These are phyloP conservation scores for Cymbidium sinense DNA, from an alignment of 106 monocot genomes.

Conservation along the genomic window DNA sequence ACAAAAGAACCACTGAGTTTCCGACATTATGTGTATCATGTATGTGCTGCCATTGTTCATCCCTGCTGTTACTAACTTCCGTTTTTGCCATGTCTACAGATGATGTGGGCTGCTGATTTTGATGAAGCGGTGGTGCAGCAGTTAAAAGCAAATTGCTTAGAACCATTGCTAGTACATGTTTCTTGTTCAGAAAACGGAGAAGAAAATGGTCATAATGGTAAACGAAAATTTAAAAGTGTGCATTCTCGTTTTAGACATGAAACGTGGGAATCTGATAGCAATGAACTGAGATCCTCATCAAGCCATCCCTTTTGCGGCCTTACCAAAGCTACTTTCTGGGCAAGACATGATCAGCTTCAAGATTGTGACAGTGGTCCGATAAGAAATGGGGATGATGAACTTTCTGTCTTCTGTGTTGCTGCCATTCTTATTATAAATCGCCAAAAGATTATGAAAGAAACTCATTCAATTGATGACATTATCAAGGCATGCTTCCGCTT, in stretches of 20 bases:
- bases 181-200: slow-evolving; percentile 17
- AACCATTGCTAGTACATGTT: slow-evolving; percentile 42
- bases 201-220: slow-evolving; percentile 24
- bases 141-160: slow-evolving; percentile 74
- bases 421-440: slow-evolving; percentile 89
- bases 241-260: slow-evolving; percentile 13
- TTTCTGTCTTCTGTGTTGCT: slow-evolving; percentile 92
- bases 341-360: slow-evolving; percentile 39
- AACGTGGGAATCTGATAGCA: slow-evolving; percentile 18
- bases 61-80: neutral
- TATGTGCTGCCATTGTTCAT: neutral
- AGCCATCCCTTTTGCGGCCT: slow-evolving; percentile 88
- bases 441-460: slow-evolving; percentile 83
- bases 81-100: slow-evolving; percentile 36
- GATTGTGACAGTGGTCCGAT: slow-evolving; percentile 8
- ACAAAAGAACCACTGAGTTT: neutral
- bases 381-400: slow-evolving; percentile 60
- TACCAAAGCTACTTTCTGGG: slow-evolving; percentile 71
- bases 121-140: slow-evolving; percentile 56
- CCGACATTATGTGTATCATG: neutral
- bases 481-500: slow-evolving; percentile 60
- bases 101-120: slow-evolving; percentile 99
- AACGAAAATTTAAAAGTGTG: slow-evolving; percentile 13
- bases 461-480: slow-evolving; percentile 83
- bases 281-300: slow-evolving; percentile 40